phyloP scores from a whole-genome alignment of 1,139 yeast genomes.

The Saccharomyces hybrid region DNA sequence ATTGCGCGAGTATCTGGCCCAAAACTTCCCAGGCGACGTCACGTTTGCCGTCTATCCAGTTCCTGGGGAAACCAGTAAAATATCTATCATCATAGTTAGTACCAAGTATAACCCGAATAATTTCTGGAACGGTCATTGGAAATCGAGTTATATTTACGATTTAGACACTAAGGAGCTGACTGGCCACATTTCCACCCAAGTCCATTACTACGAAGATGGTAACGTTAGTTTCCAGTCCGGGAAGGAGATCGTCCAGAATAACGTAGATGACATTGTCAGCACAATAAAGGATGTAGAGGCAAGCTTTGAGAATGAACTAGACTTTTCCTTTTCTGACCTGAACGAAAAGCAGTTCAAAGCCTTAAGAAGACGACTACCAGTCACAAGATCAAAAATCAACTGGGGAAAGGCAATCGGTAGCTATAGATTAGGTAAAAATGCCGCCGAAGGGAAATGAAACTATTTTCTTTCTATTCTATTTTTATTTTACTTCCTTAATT shows the following conservation, averaged over 20 bases:
- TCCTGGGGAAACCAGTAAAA: slow-evolving; percentile 39
- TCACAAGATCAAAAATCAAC: slow-evolving; percentile 82
- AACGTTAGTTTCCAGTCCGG: slow-evolving; percentile 70
- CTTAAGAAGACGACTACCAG: slow-evolving; percentile 84
- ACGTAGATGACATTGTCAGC: slow-evolving; percentile 34
- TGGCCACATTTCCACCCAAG: slow-evolving; percentile 60
- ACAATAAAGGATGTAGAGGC: slow-evolving; percentile 56
- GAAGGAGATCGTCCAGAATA: slow-evolving; percentile 34
- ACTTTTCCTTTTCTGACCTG: slow-evolving; percentile 58
- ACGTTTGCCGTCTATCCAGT: slow-evolving; percentile 37
- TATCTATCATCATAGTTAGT: slow-evolving; percentile 56
- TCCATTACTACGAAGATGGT: slow-evolving; percentile 94
- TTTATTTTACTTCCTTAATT: not conserved
- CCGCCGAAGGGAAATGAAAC: slow-evolving; percentile 38
- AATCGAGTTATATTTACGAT: slow-evolving; percentile 51
- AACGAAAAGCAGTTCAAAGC: slow-evolving; percentile 78
- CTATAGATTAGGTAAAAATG: slow-evolving; percentile 83
- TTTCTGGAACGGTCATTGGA: slow-evolving; percentile 90
- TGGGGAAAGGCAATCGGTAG: slow-evolving; percentile 95
- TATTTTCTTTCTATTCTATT: not conserved
- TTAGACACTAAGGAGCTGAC: slow-evolving; percentile 32
- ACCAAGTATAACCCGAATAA: slow-evolving; percentile 67
- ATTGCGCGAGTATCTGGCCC: slow-evolving; percentile 34
- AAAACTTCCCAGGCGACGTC: slow-evolving; percentile 41
- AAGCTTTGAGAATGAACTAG: slow-evolving; percentile 50